Evolutionary conservation across 805 yeast species (phyloP), one percentile per base, ranked within the genome.

Genomic region (Candida multigemmis): DNA sequence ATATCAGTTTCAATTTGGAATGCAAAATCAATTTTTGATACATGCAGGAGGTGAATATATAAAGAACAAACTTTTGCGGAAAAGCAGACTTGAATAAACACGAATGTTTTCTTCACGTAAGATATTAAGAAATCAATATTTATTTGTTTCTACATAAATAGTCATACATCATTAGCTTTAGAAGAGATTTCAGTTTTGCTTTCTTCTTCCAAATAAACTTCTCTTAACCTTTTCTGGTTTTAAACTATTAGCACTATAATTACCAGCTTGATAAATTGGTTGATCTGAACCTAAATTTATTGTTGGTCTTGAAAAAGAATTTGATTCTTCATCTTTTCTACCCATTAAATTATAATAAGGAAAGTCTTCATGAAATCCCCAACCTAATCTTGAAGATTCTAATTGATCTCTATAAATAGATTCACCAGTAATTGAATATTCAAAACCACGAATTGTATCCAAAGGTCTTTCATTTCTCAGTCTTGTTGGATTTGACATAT

Each of bases 401-500:
- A 85, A 64, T 42, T 82, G 85, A 31, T 84, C 91, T 28, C 77
- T 74, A 61, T 82, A 79, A 8, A 71, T 54, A 32, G 68, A 58
- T 53, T 91, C 98, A 27, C 95, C 95, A 5, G 95, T 84, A 37
- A 91, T 86, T 20, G 96, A 77, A 48, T 79, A 91, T 61, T 91
- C 97, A 55, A 91, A 91, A 4, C 83, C 68, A 42, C 97, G 69
- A 44, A 91, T 87, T 2, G 99, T 91, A 53, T 93, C 99, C 44
- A 91, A 61, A 4, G 99, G 99, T 45, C 99, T 74, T 57, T 91
- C 99, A 52, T 87, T 89, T 54, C 98, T 73, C 12, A 81, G 59
- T 45, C 99, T 71, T 5, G 96, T 77, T 16, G 99, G 99, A 49
- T 91, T 91, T 20, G 94, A 84, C 40, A 80, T 66, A 50, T 91